Percentiles rank a stretch among this genome's conserved stretches.
Evolutionary conservation across 352 stramenopile species (phyloP).

Genomic region (Phytophthora podocarpi): DNA sequence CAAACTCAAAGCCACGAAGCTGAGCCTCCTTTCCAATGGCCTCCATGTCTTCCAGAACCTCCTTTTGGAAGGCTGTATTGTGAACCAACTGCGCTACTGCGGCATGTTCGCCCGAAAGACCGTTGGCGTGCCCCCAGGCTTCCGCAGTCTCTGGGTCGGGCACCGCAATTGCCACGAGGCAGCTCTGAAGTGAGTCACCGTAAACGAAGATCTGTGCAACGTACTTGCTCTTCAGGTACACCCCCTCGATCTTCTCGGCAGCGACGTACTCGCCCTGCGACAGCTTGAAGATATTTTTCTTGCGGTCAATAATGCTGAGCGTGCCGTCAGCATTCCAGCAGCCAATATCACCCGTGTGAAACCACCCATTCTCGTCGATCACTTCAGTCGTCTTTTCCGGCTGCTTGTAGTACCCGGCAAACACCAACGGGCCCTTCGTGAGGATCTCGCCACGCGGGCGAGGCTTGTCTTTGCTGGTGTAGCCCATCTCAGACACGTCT

Average conservation of each 20-base stretch:
- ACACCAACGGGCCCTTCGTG: constrained; percentile 80
- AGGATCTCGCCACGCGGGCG: constrained; percentile 69
- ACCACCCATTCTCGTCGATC: constrained; percentile 94
- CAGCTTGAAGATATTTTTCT: constrained; percentile 96
- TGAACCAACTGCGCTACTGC: constrained; percentile 43
- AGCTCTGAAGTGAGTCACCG: constrained; percentile 95
- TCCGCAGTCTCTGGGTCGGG: constrained; percentile 71
- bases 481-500: constrained; percentile 97
- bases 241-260: constrained; percentile 96
- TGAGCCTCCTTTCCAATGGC: constrained; percentile 52
- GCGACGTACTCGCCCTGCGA: constrained; percentile 97
- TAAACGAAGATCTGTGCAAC: constrained; percentile 96
- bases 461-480: constrained; percentile 85
- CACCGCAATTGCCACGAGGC: constrained; percentile 94
- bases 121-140: constrained; percentile 46
- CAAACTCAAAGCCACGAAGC: constrained; percentile 93
- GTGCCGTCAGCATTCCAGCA: constrained; percentile 94
- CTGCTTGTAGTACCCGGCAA: constrained; percentile 96
- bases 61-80: constrained; percentile 54
- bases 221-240: constrained; percentile 93
- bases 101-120: constrained; percentile 38
- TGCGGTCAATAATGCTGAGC: constrained; percentile 91
- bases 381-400: constrained; percentile 91
- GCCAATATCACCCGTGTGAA: constrained; percentile 97
- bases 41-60: constrained; percentile 80